Conservation (phyloP, 1,139 yeast species). For the Saccharomyces uvarum region DNA sequence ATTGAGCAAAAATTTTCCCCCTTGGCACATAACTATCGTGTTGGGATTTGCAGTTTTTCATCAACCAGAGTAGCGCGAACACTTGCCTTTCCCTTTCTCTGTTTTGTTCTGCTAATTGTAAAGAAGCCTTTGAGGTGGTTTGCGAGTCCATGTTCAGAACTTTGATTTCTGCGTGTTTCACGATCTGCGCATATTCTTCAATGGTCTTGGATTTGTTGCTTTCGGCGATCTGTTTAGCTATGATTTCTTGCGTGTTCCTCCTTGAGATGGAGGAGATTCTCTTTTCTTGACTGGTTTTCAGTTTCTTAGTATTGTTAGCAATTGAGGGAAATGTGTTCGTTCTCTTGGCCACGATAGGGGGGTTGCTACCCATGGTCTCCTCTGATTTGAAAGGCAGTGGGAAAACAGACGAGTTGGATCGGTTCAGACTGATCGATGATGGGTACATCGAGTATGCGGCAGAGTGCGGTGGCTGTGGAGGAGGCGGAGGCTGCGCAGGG, state of each 20-base stretch:
- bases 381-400: background rate
- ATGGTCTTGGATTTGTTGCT: constrained; percentile 25
- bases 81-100: constrained; percentile 67
- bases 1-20: constrained; percentile 72
- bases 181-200: constrained; percentile 27
- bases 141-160: constrained; percentile 26
- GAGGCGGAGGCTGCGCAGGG: background rate
- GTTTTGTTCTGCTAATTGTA: constrained; percentile 29
- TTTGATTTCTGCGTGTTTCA: constrained; percentile 27
- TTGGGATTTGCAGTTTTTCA: constrained; percentile 57
- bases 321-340: background rate
- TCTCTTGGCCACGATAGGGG: background rate
- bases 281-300: background rate
- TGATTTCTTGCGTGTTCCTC: background rate
- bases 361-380: background rate
- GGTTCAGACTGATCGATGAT: background rate
- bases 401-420: background rate
- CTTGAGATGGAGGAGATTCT: background rate
- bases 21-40: constrained; percentile 76
- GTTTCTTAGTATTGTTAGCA: background rate
- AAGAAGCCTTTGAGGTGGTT: constrained; percentile 24
- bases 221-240: constrained; percentile 25
- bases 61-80: constrained; percentile 75
- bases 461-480: background rate
- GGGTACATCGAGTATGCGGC: background rate